Base-by-base conservation (phyloP, 2,329 filamentous ascomycete genomes). In the Aspergillus fischeri region DNA sequence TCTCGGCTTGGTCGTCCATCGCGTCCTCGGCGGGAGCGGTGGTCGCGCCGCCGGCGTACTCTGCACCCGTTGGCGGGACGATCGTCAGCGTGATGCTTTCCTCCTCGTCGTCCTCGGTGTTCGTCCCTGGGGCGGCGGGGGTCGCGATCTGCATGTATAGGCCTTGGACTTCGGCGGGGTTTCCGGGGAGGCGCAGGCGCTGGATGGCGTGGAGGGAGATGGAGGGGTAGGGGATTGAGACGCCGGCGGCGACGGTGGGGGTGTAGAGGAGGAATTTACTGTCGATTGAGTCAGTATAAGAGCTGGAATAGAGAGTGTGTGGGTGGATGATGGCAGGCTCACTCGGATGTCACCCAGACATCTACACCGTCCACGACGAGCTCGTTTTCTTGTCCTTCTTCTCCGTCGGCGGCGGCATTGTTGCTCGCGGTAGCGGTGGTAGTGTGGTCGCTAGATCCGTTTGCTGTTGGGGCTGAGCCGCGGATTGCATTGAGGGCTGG, bases 311-410 rank as follows among this genome's bases (percentile, higher is more conserved):
- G 64, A 29, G 24, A 24, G 24, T 24, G 24, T 24, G 28, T 4
- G 3, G 10, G 11, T 14, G 32, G 32, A 35, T 17, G 11, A 6
- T 32, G 29, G 11, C 2, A 35, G 32, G 17, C 73, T 61, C 68
- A 80, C 78, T 79, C 76, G 27, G 78, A 79, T 44, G 78, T 78
- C n/a, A 79, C 77, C 75, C 77, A 80, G 20, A 76, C 65, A 57
- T 78, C 73, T 4, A 80, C 63, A 10, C 65, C 70, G 11, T 74
- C 68, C 21, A 80, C 67, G 4, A 73, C 68, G 28, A 75, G 56
- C 52, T 75, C 71, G 21, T 67, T 73, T 32, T 65, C 69, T 24
- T 67, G 65, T 2, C 53, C 60, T 2, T 59, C 57, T 8, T 60
- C 58, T 7, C 50, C 50, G 49, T 45, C 32, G 32, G 11, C 32